Evolutionary conservation across 768 basidiomycete genomes (phyloP), one percentile per base, ranked within the genome.

Genomic region (Naganishia randhawae): DNA sequence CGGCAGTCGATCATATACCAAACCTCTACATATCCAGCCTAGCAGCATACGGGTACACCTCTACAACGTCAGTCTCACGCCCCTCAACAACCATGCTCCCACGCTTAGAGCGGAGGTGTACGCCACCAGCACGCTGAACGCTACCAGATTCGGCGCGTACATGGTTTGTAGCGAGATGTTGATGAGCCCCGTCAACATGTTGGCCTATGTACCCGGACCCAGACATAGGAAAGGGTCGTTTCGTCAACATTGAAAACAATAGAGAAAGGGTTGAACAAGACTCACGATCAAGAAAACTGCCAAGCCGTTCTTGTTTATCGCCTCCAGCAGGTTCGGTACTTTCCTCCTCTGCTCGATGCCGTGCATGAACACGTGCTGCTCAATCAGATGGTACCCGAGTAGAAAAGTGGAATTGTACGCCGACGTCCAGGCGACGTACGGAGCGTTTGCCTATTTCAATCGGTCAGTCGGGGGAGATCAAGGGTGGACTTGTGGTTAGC

Each of bases 351-450:
- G 45, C 17, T 48, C 63, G 16, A 52, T 42, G 11, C 66, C 41
- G 22, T 4, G 22, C 35, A 25, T n/a, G 78, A 91, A 89, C 48
- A 80, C 73, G 29, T 37, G 48, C 65, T 89, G 83, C 72, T 97
- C 91, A 50, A 96, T 80, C 27, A 87, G 70, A 48, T 93, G 83
- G 81, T 96, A 95, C 14, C 85, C 86, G 6, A 92, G 83, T 17
- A 97, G 81, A 81, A 92, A 92, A 2, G 87, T 84, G 0, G 88
- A 87, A 77, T 97, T 98, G 85, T 86, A 95, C 11, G 91, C 92
- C 0, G 86, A 85, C 9, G 89, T 85, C 92, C 94, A 97, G 19
- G 92, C 79, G 39, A 93, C 86, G 79, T 99, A 98, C 4, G 89
- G 84, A 33, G 92, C 73, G 74, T 98, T 97, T 51, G 88, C 90